Conservation (phyloP, 1,139 yeast species). For the Candida sp. region DNA sequence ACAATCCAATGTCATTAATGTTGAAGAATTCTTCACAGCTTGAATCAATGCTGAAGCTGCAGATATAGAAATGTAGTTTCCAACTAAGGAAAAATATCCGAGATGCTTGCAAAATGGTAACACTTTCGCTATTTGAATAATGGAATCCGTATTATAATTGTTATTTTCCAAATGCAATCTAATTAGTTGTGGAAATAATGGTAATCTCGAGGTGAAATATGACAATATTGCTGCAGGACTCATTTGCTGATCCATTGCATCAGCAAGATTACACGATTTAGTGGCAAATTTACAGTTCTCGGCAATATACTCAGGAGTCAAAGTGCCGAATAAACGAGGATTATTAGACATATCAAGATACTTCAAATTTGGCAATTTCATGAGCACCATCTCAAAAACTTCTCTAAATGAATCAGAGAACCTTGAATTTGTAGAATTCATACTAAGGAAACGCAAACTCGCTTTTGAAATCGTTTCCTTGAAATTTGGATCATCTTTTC, state of each 20-base stretch:
- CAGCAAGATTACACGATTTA: background rate
- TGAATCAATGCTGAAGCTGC: constrained; percentile 39
- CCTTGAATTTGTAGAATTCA: constrained; percentile 62
- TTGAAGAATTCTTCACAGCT: constrained; percentile 37
- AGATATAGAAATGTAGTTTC: constrained; percentile 50
- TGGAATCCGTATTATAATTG: constrained; percentile 40
- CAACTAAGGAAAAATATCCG: constrained; percentile 57
- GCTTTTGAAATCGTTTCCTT: constrained; percentile 20
- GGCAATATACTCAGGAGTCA: constrained; percentile 3
- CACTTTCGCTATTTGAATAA: constrained; percentile 56
- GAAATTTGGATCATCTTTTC: constrained; percentile 16
- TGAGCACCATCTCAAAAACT: constrained; percentile 27
- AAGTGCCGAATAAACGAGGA: constrained; percentile 47
- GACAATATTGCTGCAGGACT: constrained; percentile 21
- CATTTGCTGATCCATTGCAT: background rate
- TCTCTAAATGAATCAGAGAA: constrained; percentile 30
- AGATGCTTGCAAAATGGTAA: constrained; percentile 60
- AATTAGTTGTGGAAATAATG: constrained; percentile 53
- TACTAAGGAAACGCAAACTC: constrained; percentile 56
- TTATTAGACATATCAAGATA: constrained; percentile 67
- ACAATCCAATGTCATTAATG: constrained; percentile 38
- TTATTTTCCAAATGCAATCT: constrained; percentile 65
- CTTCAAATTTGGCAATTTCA: constrained; percentile 49
- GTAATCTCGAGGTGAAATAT: constrained; percentile 52
- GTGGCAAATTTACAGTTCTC: background rate